Evolutionary conservation across 352 stramenopile genomes (phyloP).

Genomic region (Phytophthora cryptogea): DNA sequence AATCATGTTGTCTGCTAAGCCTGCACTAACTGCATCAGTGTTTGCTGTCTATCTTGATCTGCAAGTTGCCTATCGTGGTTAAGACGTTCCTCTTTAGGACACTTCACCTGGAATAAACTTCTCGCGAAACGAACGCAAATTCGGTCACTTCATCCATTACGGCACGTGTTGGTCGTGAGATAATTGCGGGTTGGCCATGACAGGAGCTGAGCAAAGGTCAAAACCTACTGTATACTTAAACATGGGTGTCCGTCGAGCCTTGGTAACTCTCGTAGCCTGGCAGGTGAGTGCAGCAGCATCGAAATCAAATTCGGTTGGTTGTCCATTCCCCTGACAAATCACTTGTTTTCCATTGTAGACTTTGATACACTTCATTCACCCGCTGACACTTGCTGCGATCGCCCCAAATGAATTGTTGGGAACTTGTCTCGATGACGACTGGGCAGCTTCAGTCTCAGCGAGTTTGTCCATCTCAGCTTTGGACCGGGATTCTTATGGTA

Average conservation of each 20-base stretch:
- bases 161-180: not conserved
- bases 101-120: not conserved
- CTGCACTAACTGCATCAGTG: too few species aligned
- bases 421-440: constrained; percentile 44
- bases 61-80: too few species aligned
- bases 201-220: not conserved
- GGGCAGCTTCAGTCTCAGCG: constrained; percentile 30
- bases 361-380: constrained; percentile 1
- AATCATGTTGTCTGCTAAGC: too few species aligned
- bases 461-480: constrained; percentile 33
- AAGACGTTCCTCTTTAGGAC: not conserved
- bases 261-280: constrained; percentile 4
- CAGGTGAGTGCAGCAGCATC: constrained; percentile 15
- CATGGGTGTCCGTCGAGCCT: not conserved
- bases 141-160: not conserved
- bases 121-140: constrained; percentile 13
- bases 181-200: not conserved
- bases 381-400: constrained; percentile 14
- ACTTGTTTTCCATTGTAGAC: constrained; percentile 5
- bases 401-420: constrained; percentile 48
- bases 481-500: constrained; percentile 24
- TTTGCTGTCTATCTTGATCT: too few species aligned
- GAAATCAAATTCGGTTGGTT: not conserved
- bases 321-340: not conserved
- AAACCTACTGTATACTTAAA: not conserved